These are phyloP conservation scores for Monilinia laxa DNA, from an alignment of 2,329 filamentous ascomycete genomes.

Conservation along the genomic window DNA sequence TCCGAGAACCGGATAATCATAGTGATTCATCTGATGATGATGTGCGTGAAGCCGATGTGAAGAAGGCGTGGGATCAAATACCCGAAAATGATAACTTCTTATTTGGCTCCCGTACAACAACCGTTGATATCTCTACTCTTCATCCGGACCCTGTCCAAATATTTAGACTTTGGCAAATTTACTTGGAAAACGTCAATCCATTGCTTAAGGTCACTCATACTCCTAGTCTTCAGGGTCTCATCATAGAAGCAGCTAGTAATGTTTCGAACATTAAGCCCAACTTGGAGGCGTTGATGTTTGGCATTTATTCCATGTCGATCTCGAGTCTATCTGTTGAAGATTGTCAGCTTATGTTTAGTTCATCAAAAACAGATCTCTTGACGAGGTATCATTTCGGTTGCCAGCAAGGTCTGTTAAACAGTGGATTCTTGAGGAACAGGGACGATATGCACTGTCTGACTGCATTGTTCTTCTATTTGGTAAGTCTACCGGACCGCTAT, in stretches of 20 bases:
- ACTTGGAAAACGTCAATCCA: constrained; percentile 72
- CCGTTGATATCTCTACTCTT: constrained; percentile 47
- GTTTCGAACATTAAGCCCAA: constrained; percentile 55
- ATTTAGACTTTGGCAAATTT: constrained; percentile 72
- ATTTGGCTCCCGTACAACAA: constrained; percentile 48
- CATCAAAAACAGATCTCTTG: constrained; percentile 43
- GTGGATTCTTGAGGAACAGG: constrained; percentile 43
- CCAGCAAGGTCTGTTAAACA: constrained; percentile 49
- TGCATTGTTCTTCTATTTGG: constrained; percentile 54
- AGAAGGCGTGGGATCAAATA: constrained; percentile 48
- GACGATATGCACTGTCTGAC: constrained; percentile 49
- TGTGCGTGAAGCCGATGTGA: constrained; percentile 43
- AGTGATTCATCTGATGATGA: constrained; percentile 41
- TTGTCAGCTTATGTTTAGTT: constrained; percentile 46
- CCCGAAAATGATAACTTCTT: constrained; percentile 50
- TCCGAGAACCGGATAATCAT: constrained; percentile 38
- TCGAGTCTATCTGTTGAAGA: constrained; percentile 57
- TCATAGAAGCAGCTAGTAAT: constrained; percentile 62
- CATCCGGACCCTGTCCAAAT: constrained; percentile 62
- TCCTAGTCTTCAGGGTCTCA: constrained; percentile 63
- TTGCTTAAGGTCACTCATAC: constrained; percentile 71
- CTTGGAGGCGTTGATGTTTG: constrained; percentile 61
- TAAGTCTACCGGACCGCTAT: constrained; percentile 39
- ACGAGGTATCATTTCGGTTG: constrained; percentile 46
- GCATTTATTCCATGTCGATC: constrained; percentile 63